Evolutionary conservation across 1,284 basidiomycete genomes (phyloP), one percentile per base, ranked within the genome.

Genomic region (Peniophora sp.): DNA sequence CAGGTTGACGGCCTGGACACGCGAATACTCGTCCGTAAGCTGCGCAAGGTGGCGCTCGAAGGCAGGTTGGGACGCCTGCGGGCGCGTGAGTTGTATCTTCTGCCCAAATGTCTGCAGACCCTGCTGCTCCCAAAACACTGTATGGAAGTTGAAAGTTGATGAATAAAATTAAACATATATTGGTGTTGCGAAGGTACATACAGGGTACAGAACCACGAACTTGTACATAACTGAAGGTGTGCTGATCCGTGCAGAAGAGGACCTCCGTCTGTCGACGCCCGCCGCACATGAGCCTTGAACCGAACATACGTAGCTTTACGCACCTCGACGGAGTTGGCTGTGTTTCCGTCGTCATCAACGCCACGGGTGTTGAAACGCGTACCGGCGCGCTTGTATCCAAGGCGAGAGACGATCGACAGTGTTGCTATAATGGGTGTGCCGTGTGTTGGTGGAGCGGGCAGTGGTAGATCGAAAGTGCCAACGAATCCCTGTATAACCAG

Each of bases 101-200:
- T 95, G 92, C 39, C 91, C 88, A 61, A 97, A 86, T 3, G 92
- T 92, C 62, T 92, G 89, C 43, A 92, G 65, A 23, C 92, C 92
- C 66, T 96, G 93, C 65, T 99, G 96, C 65, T 98, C 94, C 96
- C 96, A 99, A 64, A 98, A 99, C 53, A 98, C 87, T 92, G 62
- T 35, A 45, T 32, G 52, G 16, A 38, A 36, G 49, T 48, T 51
- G 48, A 45, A 51, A 24, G 2, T 50, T 51, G 57, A 53, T 56
- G 55, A 43, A 59, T 51, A 56, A 38, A 46, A n/a, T 19, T 36
- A 12, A 25, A 27, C 22, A 11, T 54, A 51, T 58, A 51, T 45
- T 53, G 47, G 34, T 34, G 47, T 52, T 55, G 47, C 46, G 50
- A 48, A 49, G 55, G 54, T 55, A 78, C 88, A 65, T 72, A 92